Evolutionary conservation across 83 land plant genomes (phyloP).

Genomic region (Picea engelmannii): DNA sequence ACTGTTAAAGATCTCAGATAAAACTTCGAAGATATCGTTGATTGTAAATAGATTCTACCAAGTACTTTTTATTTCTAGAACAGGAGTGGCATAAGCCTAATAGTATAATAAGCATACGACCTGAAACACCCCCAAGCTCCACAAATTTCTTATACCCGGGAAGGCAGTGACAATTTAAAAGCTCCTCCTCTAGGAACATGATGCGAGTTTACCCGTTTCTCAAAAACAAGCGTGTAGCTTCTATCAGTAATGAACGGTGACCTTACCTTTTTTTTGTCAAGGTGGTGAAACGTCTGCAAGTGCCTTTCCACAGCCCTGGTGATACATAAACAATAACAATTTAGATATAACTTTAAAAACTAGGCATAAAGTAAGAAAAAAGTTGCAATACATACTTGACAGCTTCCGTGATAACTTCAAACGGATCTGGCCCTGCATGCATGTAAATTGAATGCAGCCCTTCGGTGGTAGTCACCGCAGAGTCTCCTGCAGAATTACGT

Average conservation of each 20-base stretch:
- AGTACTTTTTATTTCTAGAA: too few species aligned
- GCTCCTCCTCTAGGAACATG: too few species aligned
- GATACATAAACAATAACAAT: not conserved
- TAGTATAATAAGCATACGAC: too few species aligned
- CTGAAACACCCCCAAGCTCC: too few species aligned
- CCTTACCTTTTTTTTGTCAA: constrained; percentile 82
- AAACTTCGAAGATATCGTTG: too few species aligned
- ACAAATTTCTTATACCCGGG: too few species aligned
- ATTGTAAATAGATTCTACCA: too few species aligned
- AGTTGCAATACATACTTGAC: constrained; percentile 52
- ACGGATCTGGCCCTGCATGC: constrained; percentile 85
- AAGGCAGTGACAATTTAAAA: too few species aligned
- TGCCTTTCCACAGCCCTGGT: constrained; percentile 82
- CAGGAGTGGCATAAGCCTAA: too few species aligned
- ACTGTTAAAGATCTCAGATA: too few species aligned
- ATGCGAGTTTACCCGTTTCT: not conserved
- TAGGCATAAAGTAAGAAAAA: not conserved
- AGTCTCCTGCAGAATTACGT: constrained; percentile 70
- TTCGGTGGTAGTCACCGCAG: constrained; percentile 56
- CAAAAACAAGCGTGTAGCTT: not conserved
- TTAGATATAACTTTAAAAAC: not conserved
- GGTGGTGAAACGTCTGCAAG: constrained; percentile 60
- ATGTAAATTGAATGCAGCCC: constrained; percentile 73
- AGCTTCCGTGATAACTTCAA: constrained; percentile 81
- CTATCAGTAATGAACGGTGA: not conserved